phyloP scores from a whole-genome alignment of 352 stramenopile genomes.

The Phytophthora meadii region DNA sequence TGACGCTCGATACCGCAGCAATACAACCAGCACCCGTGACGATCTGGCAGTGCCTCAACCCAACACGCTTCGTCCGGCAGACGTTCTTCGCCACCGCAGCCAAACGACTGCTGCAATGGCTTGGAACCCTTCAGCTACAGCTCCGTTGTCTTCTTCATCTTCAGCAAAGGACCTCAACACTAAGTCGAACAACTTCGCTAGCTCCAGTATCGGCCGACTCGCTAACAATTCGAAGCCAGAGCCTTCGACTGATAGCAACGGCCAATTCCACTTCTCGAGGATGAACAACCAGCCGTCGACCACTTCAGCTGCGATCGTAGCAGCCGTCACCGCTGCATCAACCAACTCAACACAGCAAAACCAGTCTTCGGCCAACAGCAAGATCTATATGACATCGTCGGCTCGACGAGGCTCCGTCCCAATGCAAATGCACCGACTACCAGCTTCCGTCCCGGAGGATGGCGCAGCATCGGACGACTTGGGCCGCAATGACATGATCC shows the following conservation, averaged over 20 bases:
- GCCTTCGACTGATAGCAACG: conserved; percentile 7
- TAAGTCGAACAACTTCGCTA: conserved; percentile 23
- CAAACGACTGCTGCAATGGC: conserved; percentile 24
- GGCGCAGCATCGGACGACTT: conserved; percentile 21
- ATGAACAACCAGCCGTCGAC: conserved; percentile 26
- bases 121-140: conserved; percentile 33
- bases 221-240: conserved; percentile 3
- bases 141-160: conserved; percentile 19
- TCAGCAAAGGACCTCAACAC: conserved; percentile 11
- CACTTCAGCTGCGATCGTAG: conserved; percentile 36
- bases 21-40: conserved; percentile 22
- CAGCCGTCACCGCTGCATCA: conserved; percentile 23
- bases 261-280: conserved; percentile 31
- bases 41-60: conserved; percentile 14
- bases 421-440: conserved; percentile 24
- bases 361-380: conserved; percentile 18
- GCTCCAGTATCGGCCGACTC: conserved; percentile 19
- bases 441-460: conserved; percentile 27
- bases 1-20: conserved; percentile 30
- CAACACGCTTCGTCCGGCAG: conserved; percentile 28
- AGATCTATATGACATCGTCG: conserved; percentile 20
- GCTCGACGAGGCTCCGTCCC: conserved; percentile 26
- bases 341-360: conserved; percentile 9
- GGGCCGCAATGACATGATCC: conserved; percentile 45
- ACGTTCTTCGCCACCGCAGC: conserved; percentile 42